Evolutionary conservation across 2,329 filamentous ascomycete genomes (phyloP).

Genomic region (Corynespora cassiicola): DNA sequence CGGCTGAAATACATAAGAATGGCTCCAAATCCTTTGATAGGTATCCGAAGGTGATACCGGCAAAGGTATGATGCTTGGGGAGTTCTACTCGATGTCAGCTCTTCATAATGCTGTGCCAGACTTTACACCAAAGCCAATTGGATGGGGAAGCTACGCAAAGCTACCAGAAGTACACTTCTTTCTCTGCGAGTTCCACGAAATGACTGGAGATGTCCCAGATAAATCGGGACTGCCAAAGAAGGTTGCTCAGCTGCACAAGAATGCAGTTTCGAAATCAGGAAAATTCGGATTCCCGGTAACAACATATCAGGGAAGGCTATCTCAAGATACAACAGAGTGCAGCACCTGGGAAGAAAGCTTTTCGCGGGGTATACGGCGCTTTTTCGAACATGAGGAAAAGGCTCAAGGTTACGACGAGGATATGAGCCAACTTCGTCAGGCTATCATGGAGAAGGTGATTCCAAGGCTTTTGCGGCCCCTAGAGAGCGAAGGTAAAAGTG

Average conservation of each 20-base stretch:
- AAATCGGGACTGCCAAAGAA: neutral
- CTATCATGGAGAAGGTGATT: constrained; percentile 34
- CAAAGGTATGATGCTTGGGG: too few relatives aligned
- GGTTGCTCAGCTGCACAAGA: constrained; percentile 4
- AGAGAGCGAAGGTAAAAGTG: constrained; percentile 29
- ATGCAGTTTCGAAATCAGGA: constrained; percentile 2
- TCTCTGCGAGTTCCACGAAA: constrained; percentile 1
- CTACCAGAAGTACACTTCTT: too few relatives aligned
- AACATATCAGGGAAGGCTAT: constrained; percentile 3
- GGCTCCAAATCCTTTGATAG: too few relatives aligned
- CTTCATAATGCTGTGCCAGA: too few relatives aligned
- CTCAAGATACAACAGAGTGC: constrained; percentile 1
- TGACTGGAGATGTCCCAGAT: neutral
- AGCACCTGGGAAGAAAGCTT: constrained; percentile 5
- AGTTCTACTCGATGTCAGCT: too few relatives aligned
- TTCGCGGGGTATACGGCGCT: constrained; percentile 4
- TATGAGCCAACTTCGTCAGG: too few relatives aligned
- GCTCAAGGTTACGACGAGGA: constrained; percentile 2
- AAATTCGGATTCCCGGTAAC: constrained; percentile 10
- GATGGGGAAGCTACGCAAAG: too few relatives aligned
- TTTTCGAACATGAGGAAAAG: neutral
- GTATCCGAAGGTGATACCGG: too few relatives aligned
- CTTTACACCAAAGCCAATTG: too few relatives aligned
- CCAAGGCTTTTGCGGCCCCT: constrained; percentile 43
- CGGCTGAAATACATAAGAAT: too few relatives aligned